phyloP scores from a whole-genome alignment of 2,329 filamentous ascomycete genomes.

The Scorias spongiosa region DNA sequence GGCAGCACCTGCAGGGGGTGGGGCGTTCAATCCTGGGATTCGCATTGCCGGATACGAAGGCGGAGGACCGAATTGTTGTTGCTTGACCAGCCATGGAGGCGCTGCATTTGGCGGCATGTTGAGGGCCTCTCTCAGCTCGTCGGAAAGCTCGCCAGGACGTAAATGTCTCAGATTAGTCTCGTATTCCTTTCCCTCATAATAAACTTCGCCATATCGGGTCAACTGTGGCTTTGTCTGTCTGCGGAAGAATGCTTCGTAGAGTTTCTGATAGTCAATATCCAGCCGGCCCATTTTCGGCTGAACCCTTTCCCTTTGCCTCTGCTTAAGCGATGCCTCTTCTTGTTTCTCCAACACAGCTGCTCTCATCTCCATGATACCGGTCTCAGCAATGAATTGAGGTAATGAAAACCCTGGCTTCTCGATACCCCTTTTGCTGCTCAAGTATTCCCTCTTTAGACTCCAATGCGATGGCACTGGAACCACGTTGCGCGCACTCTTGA shows the following conservation, averaged over 20 bases:
- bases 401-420: conserved; percentile 89
- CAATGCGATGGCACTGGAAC: conserved; percentile 90
- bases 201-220: conserved; percentile 94
- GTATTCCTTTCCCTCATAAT: conserved; percentile 97
- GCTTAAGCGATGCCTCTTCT: conserved; percentile 77
- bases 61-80: conserved; percentile 83
- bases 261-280: conserved; percentile 95
- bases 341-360: conserved; percentile 94
- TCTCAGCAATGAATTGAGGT: conserved; percentile 93
- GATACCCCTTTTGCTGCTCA: conserved; percentile 91
- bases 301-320: conserved; percentile 88
- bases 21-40: conserved; percentile 85
- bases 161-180: conserved; percentile 89
- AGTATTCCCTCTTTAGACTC: conserved; percentile 90
- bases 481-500: conserved; percentile 89
- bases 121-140: conserved; percentile 79
- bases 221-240: conserved; percentile 93
- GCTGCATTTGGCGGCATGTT: conserved; percentile 87
- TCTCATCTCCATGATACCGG: conserved; percentile 94
- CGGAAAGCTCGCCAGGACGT: conserved; percentile 75
- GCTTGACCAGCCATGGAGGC: conserved; percentile 93
- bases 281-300: conserved; percentile 92
- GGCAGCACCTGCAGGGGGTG: conserved; percentile 70
- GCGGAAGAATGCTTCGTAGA: conserved; percentile 96
- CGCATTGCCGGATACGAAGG: conserved; percentile 92